Evolutionary conservation across 768 basidiomycete genomes (phyloP), one percentile per base, ranked within the genome.

Genomic region (Lactarius tabidus): DNA sequence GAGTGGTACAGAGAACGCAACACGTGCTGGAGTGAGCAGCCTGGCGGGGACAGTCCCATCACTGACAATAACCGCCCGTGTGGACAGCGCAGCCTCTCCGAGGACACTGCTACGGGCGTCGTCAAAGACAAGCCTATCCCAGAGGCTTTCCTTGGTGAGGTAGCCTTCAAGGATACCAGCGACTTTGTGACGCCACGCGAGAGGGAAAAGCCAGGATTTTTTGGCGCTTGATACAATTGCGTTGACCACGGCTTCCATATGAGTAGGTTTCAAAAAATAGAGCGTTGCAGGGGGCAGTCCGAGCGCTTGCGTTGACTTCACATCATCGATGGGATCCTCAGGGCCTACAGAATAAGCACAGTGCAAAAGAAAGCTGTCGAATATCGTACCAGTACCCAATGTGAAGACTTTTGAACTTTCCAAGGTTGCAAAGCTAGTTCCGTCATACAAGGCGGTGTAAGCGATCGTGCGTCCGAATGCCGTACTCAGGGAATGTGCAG

Each of bases 151-250:
- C 71, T 88, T 88, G 18, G 84, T 87, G 45, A 93, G 68, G 69
- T 87, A 90, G 6, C 95, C 95, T 63, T 91, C 89, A 0, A 75
- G 72, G 5, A 95, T 75, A 3, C 81, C 83, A 0, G 87, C 80
- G 20, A 85, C 66, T 73, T 96, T 96, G 75, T 95, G 95, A 36
- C 90, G 82, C 81, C 85, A 86, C 2, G 87, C 91, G 58, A 94
- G 73, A 6, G 83, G 74, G 71, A 83, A 87, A 20, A 89, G 68
- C 18, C 86, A 66, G 63, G 81, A 84, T 66, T 78, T 82, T 59
- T 81, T 81, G 2, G 87, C 87, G 67, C 79, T 77, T 53, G 78
- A 76, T 26, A 83, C 74, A 39, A 95, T 84, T 1, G 81, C 74
- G 3, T 78, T 72, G 10, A 85, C 80, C 54, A 91, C 72, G 9